Evolutionary conservation across 495 filamentous ascomycete species (phyloP).

Genomic region (Podospora tetraspora): DNA sequence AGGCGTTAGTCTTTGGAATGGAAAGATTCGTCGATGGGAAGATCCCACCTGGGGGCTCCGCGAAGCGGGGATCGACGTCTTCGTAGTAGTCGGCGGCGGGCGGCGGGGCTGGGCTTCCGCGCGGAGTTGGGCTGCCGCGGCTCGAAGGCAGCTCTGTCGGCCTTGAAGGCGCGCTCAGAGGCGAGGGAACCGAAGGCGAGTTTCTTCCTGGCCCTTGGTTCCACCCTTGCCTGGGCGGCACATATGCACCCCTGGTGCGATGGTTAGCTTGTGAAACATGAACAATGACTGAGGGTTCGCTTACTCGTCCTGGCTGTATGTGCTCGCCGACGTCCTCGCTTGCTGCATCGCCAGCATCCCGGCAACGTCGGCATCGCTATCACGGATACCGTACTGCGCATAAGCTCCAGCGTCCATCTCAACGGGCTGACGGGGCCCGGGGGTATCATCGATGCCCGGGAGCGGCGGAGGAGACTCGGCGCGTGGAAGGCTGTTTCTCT

Average conservation of each 20-base stretch:
- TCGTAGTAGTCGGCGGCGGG: conserved; percentile 70
- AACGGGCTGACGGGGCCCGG: conserved; percentile 63
- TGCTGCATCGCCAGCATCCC: conserved; percentile 67
- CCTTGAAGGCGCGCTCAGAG: conserved; percentile 30
- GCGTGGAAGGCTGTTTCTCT: conserved; percentile 39
- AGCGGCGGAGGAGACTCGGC: conserved; percentile 62
- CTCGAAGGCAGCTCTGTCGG: conserved; percentile 41
- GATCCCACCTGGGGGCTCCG: conserved; percentile 29
- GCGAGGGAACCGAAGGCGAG: conserved; percentile 35
- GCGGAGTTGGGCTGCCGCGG: conserved; percentile 28
- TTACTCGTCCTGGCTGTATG: conserved; percentile 72
- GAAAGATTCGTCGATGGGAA: conserved; percentile 28
- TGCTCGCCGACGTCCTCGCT: conserved; percentile 46
- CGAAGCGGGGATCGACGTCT: conserved; percentile 89
- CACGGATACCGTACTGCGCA: conserved; percentile 50
- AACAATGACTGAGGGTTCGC: conserved; percentile 24
- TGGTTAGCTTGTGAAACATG: neutral
- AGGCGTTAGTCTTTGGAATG: conserved; percentile 30
- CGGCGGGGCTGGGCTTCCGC: conserved; percentile 17
- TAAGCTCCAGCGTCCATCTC: conserved; percentile 71
- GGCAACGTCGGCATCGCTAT: conserved; percentile 63
- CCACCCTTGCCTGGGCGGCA: conserved; percentile 60
- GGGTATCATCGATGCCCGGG: conserved; percentile 45
- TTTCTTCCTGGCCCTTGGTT: conserved; percentile 44
- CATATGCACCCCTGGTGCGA: conserved; percentile 46